These are phyloP conservation scores for Pichia eremophila DNA, from an alignment of 805 yeast species.

Conservation along the genomic window DNA sequence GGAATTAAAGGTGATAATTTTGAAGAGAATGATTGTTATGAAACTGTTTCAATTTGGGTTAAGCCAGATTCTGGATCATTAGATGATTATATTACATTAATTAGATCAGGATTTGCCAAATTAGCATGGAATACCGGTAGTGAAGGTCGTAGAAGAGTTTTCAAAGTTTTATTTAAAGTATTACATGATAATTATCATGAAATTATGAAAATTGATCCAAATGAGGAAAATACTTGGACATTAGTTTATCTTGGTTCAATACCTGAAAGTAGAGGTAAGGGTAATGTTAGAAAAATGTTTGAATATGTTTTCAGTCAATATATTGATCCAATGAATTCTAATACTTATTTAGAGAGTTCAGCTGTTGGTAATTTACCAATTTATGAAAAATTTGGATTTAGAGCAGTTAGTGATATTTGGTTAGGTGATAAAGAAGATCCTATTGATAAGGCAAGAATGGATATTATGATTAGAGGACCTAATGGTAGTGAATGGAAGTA, in stretches of 20 bases:
- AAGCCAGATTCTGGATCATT: conserved; percentile 36
- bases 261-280: conserved; percentile 44
- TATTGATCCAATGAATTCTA: conserved; percentile 32
- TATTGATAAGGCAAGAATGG: conserved; percentile 28
- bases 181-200: conserved; percentile 39
- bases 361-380: conserved; percentile 40
- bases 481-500: conserved; percentile 23
- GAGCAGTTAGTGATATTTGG: conserved; percentile 39
- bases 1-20: conserved; percentile 38
- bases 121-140: conserved; percentile 41
- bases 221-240: conserved; percentile 22
- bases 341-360: conserved; percentile 44
- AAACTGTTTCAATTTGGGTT: conserved; percentile 48
- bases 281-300: conserved; percentile 41
- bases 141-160: conserved; percentile 40
- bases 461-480: conserved; percentile 30
- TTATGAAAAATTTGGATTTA: conserved; percentile 42
- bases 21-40: conserved; percentile 29
- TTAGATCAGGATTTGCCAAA: conserved; percentile 44
- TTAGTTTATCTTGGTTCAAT: conserved; percentile 28
- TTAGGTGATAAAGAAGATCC: conserved; percentile 26
- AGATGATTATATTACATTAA: conserved; percentile 37
- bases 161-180: conserved; percentile 41
- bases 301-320: conserved; percentile 38
- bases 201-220: conserved; percentile 33